Evolutionary conservation across 2,329 filamentous ascomycete genomes (phyloP).

Genomic region (Penicillium italicum): DNA sequence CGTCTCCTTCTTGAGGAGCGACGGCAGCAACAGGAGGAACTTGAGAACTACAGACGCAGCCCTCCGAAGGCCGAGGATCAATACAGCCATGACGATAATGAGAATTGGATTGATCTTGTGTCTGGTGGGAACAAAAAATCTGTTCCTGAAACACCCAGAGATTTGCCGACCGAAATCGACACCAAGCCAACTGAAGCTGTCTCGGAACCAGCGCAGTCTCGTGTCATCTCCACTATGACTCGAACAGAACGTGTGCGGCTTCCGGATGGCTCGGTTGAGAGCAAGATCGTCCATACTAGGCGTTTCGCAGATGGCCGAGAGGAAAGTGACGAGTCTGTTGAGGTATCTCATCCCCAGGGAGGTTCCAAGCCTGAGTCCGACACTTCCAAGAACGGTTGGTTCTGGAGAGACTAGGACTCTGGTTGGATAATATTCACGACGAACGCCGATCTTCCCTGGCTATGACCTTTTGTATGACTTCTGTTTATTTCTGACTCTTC

Average conservation of each 20-base stretch:
- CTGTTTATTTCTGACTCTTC: background rate
- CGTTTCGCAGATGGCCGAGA: slow-evolving; percentile 59
- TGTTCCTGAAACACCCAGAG: slow-evolving; percentile 18
- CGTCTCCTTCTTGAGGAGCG: slow-evolving; percentile 35
- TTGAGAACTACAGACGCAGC: slow-evolving; percentile 12
- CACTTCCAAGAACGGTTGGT: slow-evolving; percentile 32
- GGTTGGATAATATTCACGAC: background rate
- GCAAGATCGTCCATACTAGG: slow-evolving; percentile 55
- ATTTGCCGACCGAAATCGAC: background rate
- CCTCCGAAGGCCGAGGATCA: slow-evolving; percentile 4
- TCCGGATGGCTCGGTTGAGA: slow-evolving; percentile 57
- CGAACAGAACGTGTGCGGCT: slow-evolving; percentile 54
- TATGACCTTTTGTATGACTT: background rate
- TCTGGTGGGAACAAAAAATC: slow-evolving; percentile 25
- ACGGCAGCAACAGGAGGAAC: slow-evolving; percentile 23
- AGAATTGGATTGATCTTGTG: slow-evolving; percentile 30
- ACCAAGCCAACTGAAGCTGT: background rate
- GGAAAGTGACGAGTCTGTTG: slow-evolving; percentile 55
- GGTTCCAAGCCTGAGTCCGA: slow-evolving; percentile 8
- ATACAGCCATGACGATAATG: slow-evolving; percentile 18
- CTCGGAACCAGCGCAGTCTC: slow-evolving; percentile 12
- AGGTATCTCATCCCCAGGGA: slow-evolving; percentile 33
- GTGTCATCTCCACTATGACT: slow-evolving; percentile 55
- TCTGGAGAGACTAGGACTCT: slow-evolving; percentile 34
- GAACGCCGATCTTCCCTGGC: background rate